Percentiles rank a stretch among this genome's conserved stretches.
These are phyloP conservation scores for Venturia nashicola DNA, from an alignment of 2,329 filamentous ascomycete species.

Conservation along the genomic window DNA sequence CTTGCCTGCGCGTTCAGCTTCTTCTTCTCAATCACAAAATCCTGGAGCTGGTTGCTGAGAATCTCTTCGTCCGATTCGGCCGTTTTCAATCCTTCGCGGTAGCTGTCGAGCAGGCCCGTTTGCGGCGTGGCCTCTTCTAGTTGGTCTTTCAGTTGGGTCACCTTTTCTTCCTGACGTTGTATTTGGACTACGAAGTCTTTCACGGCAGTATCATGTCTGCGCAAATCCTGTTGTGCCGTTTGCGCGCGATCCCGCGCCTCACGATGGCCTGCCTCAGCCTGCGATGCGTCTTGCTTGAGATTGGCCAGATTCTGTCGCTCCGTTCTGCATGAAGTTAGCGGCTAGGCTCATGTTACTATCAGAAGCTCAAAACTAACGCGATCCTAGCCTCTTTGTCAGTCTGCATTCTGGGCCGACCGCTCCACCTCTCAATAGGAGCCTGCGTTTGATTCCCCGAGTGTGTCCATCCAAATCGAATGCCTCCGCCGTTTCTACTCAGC, in stretches of 20 bases:
- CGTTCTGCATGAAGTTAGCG: slow-evolving; percentile 15
- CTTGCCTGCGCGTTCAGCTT: slow-evolving; percentile 25
- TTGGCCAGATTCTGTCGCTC: slow-evolving; percentile 38
- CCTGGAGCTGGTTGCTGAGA: slow-evolving; percentile 33
- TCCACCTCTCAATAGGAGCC: slow-evolving; percentile 39
- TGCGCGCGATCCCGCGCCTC: slow-evolving; percentile 25
- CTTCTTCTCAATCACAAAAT: slow-evolving; percentile 34
- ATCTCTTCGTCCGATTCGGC: slow-evolving; percentile 36
- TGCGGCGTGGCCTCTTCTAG: slow-evolving; percentile 45
- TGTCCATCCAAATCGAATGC: slow-evolving; percentile 44
- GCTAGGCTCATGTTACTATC: neutral
- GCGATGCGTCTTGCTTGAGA: slow-evolving; percentile 30
- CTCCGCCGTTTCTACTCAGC: slow-evolving; percentile 29
- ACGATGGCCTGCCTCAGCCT: slow-evolving; percentile 14
- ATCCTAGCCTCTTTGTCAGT: slow-evolving; percentile 62
- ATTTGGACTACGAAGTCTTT: slow-evolving; percentile 41
- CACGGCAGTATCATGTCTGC: slow-evolving; percentile 35
- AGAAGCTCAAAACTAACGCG: slow-evolving; percentile 1
- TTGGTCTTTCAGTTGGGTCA: slow-evolving; percentile 48
- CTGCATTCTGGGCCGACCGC: slow-evolving; percentile 58
- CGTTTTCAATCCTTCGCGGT: slow-evolving; percentile 40
- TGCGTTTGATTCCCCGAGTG: slow-evolving; percentile 19
- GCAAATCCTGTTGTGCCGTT: slow-evolving; percentile 36
- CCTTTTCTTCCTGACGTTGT: slow-evolving; percentile 48
- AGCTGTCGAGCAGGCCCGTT: slow-evolving; percentile 40